Evolutionary conservation across 768 basidiomycete genomes (phyloP), one percentile per base, ranked within the genome.

Genomic region (Kwoniella pini): DNA sequence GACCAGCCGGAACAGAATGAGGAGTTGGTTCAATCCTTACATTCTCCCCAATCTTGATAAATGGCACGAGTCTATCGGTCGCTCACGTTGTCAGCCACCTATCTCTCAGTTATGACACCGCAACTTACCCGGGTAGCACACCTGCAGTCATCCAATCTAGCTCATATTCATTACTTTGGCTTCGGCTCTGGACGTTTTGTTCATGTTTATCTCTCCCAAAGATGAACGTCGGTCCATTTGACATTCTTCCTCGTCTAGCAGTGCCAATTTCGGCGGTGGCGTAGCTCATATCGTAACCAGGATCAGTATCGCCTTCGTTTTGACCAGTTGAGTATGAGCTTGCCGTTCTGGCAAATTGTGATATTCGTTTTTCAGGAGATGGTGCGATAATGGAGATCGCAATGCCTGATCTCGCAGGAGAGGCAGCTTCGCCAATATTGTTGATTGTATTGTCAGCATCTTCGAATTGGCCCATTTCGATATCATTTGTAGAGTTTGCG

Each of bases 121-220:
- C 30, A 11, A 61, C 70, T 54, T 40, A 68, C 70, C 55, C 52
- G 11, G 69, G 69, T n/a, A 73, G 44, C 2, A 73, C 63, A 0
- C 64, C 63, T 2, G 64, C 65, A 40, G 69, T 67, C 43, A 73
- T 17, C 72, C 72, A 73, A 49, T 73, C 69, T 19, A 73, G 51
- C 27, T 70, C 71, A 40, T 67, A 66, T 4, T 54, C 64, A 22
- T 62, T 54, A 22, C n/a, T 48, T 22, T 33, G 17, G 3, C 36
- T 17, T 42, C 7, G 9, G 11, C 13, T 21, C 44, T 28, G 22
- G 30, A 6, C 24, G 28, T 6, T 21, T 11, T 9, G 10, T 26
- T 4, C 9, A 30, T 22, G 48, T 22, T 54, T 48, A 15, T 39
- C 45, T 22, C 43, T 33, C 3, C 59, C 55, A 22, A 65, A 70